phyloP scores from a whole-genome alignment of 495 filamentous ascomycete genomes.

The Geopyxis carbonaria region DNA sequence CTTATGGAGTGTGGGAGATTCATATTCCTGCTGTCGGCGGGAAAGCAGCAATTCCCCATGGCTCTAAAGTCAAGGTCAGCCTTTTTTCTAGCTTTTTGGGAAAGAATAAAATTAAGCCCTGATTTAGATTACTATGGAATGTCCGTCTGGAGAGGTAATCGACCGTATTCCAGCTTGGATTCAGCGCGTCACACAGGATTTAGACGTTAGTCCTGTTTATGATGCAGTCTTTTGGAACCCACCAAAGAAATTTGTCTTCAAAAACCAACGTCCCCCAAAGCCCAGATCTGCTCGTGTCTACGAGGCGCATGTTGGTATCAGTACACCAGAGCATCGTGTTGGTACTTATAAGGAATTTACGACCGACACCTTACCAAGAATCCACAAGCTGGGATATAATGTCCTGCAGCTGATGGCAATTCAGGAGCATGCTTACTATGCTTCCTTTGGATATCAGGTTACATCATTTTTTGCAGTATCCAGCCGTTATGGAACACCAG shows the following conservation, averaged over 20 bases:
- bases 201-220: constrained; percentile 72
- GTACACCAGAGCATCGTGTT: constrained; percentile 72
- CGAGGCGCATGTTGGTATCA: constrained; percentile 95
- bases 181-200: constrained; percentile 85
- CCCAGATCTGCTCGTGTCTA: constrained; percentile 78
- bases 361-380: constrained; percentile 72
- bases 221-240: constrained; percentile 97
- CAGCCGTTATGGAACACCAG: constrained; percentile 83
- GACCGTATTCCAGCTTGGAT: constrained; percentile 93
- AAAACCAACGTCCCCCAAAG: constrained; percentile 65
- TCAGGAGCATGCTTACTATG: constrained; percentile 99
- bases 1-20: constrained; percentile 79
- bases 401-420: constrained; percentile 97
- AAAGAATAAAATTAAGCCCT: constrained; percentile 12
- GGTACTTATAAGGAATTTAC: constrained; percentile 97
- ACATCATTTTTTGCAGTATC: constrained; percentile 98
- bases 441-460: constrained; percentile 95
- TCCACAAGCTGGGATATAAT: constrained; percentile 85
- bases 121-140: constrained; percentile 62
- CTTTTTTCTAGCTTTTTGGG: constrained; percentile 2
- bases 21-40: constrained; percentile 55
- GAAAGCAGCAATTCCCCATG: constrained; percentile 66
- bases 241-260: constrained; percentile 61
- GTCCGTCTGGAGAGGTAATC: constrained; percentile 55
- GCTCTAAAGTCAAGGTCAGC: constrained; percentile 79